A percentile compares a stretch with the other conserved stretches of the same genome.
Evolutionary conservation across 495 filamentous ascomycete genomes (phyloP).

Genomic region (Aspergillus steynii): DNA sequence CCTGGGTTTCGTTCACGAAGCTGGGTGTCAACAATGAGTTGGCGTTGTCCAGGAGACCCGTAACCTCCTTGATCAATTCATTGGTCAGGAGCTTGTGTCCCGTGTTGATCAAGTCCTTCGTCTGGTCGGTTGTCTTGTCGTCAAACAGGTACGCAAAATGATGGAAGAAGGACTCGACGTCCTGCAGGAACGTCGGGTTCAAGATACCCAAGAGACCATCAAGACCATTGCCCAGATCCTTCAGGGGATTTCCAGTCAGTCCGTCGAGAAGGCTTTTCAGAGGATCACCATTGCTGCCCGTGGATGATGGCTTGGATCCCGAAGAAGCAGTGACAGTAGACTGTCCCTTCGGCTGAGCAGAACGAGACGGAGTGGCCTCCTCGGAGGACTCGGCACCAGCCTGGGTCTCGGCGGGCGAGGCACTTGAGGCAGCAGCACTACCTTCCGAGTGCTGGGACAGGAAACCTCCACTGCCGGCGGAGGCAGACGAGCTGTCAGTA

Average conservation of each 20-base stretch:
- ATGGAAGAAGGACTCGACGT: constrained; percentile 47
- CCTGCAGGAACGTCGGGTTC: constrained; percentile 36
- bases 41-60: constrained; percentile 43
- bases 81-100: constrained; percentile 31
- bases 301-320: constrained; percentile 6
- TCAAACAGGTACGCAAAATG: constrained; percentile 47
- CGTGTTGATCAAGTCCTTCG: constrained; percentile 32
- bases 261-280: constrained; percentile 11
- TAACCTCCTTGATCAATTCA: constrained; percentile 37
- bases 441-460: background rate
- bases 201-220: constrained; percentile 42
- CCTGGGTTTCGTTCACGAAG: constrained; percentile 44
- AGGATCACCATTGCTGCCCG: background rate
- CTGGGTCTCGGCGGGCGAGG: constrained; percentile 3
- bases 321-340: constrained; percentile 7
- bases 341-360: constrained; percentile 3
- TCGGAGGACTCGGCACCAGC: constrained; percentile 6
- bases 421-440: background rate
- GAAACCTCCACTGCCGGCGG: background rate
- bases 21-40: constrained; percentile 39
- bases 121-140: constrained; percentile 38
- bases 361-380: constrained; percentile 7
- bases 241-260: constrained; percentile 20
- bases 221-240: constrained; percentile 43
- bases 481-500: constrained; percentile 1